Base-by-base conservation (phyloP, 2,329 filamentous ascomycete species). In the Xylaria sp. region DNA sequence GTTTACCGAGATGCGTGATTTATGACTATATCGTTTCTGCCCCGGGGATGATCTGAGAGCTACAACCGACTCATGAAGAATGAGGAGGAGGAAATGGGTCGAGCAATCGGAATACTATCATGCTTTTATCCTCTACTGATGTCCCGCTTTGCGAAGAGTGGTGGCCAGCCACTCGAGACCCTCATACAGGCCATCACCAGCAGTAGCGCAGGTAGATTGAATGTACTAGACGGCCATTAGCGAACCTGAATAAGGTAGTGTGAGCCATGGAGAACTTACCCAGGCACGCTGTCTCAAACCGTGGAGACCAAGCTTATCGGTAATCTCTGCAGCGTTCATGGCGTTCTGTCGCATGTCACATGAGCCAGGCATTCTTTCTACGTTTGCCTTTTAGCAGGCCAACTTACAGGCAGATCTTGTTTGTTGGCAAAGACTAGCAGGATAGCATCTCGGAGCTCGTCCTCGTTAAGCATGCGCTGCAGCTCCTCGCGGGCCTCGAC, bases 251-350 rank as follows among this genome's bases (percentile, higher is more conserved):
- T 10, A 35, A 4, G 13, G 21, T 27, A 48, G 54, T 54, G 42
- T 40, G 65, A n/a, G 8, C 37, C 40, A 65, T 29, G 8, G 8
- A 21, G 48, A 73, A 86, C 94, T 83, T 94, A 99, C 96, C 96
- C 96, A 99, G 80, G 93, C 92, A 84, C 96, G 94, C 88, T 97
- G 93, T 89, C 94, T 93, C 89, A 99, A 88, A 87, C 93, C 97
- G 91, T 98, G 95, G 80, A 99, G 94, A 81, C 96, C 96, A 84
- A 99, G 93, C 91, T 98, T 98, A 87, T 99, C 95, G 84, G 96
- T 99, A 84, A 99, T 98, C 88, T 99, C 96, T 81, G 96, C 95
- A 80, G 96, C 95, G 86, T 97, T 98, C 96, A 98, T 98, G 84
- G 96, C 96, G 82, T 98, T 98, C 94, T 97, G 18, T 70, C 13